Evolutionary conservation across 179 eudicot species (phyloP).

Genomic region (Silene noctiflora): DNA sequence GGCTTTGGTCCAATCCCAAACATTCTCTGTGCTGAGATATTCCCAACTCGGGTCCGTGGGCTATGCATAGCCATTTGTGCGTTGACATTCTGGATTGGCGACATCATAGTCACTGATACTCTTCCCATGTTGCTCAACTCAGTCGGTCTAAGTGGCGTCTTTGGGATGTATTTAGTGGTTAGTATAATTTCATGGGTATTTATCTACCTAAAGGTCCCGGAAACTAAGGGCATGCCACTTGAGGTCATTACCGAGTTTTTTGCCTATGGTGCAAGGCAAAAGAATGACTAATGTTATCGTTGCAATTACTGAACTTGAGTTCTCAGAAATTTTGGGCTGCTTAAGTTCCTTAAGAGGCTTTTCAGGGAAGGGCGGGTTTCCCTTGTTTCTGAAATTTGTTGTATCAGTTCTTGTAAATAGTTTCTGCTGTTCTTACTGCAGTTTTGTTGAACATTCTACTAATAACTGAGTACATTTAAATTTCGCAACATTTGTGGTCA

Average conservation of each 20-base stretch:
- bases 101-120: constrained; percentile 37
- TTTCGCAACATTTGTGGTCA: neutral
- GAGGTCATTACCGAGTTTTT: constrained; percentile 49
- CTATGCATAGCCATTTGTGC: constrained; percentile 45
- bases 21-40: constrained; percentile 42
- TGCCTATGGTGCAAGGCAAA: constrained; percentile 40
- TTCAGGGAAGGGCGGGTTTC: constrained; percentile 15
- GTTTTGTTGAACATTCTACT: constrained; percentile 21
- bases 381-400: constrained; percentile 4
- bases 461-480: constrained; percentile 1
- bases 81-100: constrained; percentile 34
- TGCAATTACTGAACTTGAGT: neutral
- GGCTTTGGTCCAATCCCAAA: constrained; percentile 47
- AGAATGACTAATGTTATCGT: constrained; percentile 31
- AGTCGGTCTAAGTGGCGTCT: constrained; percentile 39
- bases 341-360: neutral
- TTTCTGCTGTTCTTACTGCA: constrained; percentile 18
- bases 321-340: neutral
- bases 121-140: constrained; percentile 38
- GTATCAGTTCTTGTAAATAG: constrained; percentile 22
- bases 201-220: constrained; percentile 41
- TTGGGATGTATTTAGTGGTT: constrained; percentile 35
- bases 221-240: constrained; percentile 49
- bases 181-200: constrained; percentile 35
- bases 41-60: constrained; percentile 44